Conservation (phyloP, 2,329 filamentous ascomycete genomes). For the Alternaria sp. region DNA sequence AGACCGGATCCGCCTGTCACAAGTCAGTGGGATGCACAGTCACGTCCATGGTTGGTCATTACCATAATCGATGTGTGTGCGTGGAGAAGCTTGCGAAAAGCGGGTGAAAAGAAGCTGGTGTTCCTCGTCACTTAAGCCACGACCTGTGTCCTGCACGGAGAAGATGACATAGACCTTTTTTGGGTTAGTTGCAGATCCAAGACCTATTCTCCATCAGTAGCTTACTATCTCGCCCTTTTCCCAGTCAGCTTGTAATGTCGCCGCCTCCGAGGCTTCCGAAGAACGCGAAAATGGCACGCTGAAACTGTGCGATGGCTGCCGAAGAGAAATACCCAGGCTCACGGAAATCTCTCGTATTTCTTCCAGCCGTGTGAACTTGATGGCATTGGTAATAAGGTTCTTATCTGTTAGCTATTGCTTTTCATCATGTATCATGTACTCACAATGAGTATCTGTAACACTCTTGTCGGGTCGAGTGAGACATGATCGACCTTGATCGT, state of each 20-base stretch:
- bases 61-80: constrained; percentile 51
- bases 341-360: constrained; percentile 49
- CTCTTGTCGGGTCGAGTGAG: constrained; percentile 54
- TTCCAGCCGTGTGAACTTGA: constrained; percentile 56
- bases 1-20: constrained; percentile 39
- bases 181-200: background rate
- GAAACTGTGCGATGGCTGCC: constrained; percentile 45
- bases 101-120: constrained; percentile 46
- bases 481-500: constrained; percentile 48
- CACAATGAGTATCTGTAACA: constrained; percentile 51
- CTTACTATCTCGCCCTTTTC: constrained; percentile 36
- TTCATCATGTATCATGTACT: background rate
- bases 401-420: constrained; percentile 22
- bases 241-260: constrained; percentile 45
- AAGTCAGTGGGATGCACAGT: background rate
- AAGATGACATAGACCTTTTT: constrained; percentile 50
- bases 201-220: background rate
- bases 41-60: background rate
- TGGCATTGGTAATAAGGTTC: constrained; percentile 55
- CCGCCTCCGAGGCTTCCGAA: constrained; percentile 22
- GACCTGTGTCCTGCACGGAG: constrained; percentile 52
- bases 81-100: constrained; percentile 45
- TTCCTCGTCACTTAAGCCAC: constrained; percentile 51
- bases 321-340: constrained; percentile 42
- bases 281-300: constrained; percentile 31